Evolutionary conservation across 352 stramenopile species (phyloP), one percentile per base, ranked within the genome.

Genomic region (Phytopythium litorale): DNA sequence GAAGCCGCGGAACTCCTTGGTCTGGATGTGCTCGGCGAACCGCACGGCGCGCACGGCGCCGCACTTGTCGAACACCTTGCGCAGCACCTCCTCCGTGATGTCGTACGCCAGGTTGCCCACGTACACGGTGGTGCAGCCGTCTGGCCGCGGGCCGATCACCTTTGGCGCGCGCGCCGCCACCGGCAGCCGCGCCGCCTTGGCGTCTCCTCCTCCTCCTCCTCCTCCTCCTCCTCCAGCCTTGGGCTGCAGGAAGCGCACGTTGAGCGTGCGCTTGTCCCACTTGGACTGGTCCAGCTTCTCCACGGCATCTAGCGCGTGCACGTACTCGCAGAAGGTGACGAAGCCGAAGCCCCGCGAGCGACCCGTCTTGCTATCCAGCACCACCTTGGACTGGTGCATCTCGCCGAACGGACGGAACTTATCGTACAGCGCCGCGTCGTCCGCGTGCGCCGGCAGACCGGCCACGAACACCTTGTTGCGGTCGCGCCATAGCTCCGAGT

Each of bases 71-170:
- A 92, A 92, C 1, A 94, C 86, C 64, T 92, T 92, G 43, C 81
- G 79, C 63, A 94, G 55, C 48, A 94, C 79, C 33, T 98, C 87
- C 43, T 97, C 90, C 11, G 85, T 92, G 67, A 93, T 96, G 43
- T 95, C 80, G 71, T 99, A 99, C 3, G 96, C 89, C 62, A 99
- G 70, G 73, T 99, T 99, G 46, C 94, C 90, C 4, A 98, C 93
- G 75, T 98, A 98, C 13, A 99, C 67, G 16, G 85, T 98, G 32
- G 78, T 88, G 71, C 97, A 99, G 13, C 79, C 80, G 52, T 92
- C 73, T 0, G 94, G 94, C 45, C 80, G 74, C 4, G 79, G 82
- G 0, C 80, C 81, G 57, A 92, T 73, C 23, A 84, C 75, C 57
- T 91, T 89, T 7, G 65, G 63, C 1, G 49, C 42, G 19, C 48